A percentile compares a stretch with the other conserved stretches of the same genome.
Conservation (phyloP, 1,139 yeast genomes). For the Geotrichum klebahnii region DNA sequence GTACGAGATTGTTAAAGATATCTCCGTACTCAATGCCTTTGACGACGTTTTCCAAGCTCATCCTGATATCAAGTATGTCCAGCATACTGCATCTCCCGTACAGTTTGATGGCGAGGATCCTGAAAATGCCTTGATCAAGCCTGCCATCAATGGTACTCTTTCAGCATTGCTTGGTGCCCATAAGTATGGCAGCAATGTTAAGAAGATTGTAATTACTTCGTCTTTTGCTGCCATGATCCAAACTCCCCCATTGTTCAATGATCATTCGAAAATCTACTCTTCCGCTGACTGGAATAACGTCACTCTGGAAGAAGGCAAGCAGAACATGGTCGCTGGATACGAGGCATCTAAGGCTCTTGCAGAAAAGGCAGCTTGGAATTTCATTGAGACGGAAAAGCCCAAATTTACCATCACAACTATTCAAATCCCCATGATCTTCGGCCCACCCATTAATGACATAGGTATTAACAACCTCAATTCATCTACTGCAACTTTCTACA, state of each 20-base stretch:
- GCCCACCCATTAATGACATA: slow-evolving; percentile 41
- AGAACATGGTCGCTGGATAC: slow-evolving; percentile 35
- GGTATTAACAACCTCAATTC: slow-evolving; percentile 34
- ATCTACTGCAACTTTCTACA: slow-evolving; percentile 23
- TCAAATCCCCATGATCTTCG: slow-evolving; percentile 47
- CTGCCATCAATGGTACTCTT: slow-evolving; percentile 14
- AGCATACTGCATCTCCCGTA: slow-evolving; percentile 48
- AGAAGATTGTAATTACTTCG: slow-evolving; percentile 9
- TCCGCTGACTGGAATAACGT: slow-evolving; percentile 44
- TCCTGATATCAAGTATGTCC: slow-evolving; percentile 38
- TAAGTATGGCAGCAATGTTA: slow-evolving; percentile 22
- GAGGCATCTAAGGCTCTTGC: slow-evolving; percentile 40
- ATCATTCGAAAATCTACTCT: slow-evolving; percentile 28
- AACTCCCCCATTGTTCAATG: slow-evolving; percentile 42
- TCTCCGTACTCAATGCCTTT: slow-evolving; percentile 39
- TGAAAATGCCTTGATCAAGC: slow-evolving; percentile 10
- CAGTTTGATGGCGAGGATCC: slow-evolving; percentile 30
- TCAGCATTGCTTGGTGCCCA: slow-evolving; percentile 1
- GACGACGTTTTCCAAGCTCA: slow-evolving; percentile 40
- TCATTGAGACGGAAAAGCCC: slow-evolving; percentile 38
- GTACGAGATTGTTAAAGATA: slow-evolving; percentile 44
- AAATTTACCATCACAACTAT: slow-evolving; percentile 42
- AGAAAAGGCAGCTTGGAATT: slow-evolving; percentile 47
- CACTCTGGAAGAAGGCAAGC: slow-evolving; percentile 36
- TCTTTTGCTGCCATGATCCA: slow-evolving; percentile 21